phyloP scores from a whole-genome alignment of 2,329 filamentous ascomycete species.

The Ophiostoma fasciatum region DNA sequence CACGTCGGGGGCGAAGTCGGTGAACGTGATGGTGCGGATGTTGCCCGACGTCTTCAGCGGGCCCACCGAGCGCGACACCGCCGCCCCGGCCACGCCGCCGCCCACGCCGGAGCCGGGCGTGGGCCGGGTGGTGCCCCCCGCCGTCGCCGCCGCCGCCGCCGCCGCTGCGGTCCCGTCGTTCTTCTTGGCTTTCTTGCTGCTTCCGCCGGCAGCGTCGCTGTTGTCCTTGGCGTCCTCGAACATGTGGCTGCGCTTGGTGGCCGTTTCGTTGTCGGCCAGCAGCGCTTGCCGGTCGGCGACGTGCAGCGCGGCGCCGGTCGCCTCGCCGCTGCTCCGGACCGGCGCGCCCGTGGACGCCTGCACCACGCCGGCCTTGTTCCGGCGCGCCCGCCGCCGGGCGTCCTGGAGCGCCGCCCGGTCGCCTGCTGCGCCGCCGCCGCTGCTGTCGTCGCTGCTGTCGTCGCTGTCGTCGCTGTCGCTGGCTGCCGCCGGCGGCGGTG shows the following conservation, averaged over 20 bases:
- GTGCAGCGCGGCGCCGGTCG: too few species aligned
- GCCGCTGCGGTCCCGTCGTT: conserved; percentile 54
- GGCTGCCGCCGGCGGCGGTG: conserved; percentile 53
- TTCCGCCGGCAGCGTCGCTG: not conserved
- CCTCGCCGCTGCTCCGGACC: conserved; percentile 19
- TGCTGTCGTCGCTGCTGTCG: conserved; percentile 54
- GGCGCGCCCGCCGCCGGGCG: conserved; percentile 68
- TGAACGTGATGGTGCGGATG: conserved; percentile 77
- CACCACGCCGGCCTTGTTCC: conserved; percentile 25
- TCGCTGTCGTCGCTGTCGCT: conserved; percentile 40
- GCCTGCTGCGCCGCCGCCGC: not conserved
- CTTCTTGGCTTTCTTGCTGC: conserved; percentile 44
- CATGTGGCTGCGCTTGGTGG: conserved; percentile 72
- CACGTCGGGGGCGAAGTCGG: conserved; percentile 81
- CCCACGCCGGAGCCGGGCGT: not conserved
- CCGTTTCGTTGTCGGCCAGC: conserved; percentile 62
- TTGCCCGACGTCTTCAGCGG: conserved; percentile 83
- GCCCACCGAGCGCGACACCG: conserved; percentile 42
- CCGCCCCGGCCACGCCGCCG: not conserved
- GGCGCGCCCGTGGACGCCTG: conserved; percentile 24
- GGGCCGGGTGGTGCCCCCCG: too few species aligned
- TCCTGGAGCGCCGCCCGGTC: conserved; percentile 46
- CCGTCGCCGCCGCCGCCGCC: too few species aligned
- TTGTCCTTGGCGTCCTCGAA: conserved; percentile 5
- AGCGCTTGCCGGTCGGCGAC: conserved; percentile 46